phyloP scores from a whole-genome alignment of 345 rosid species.

The Salix viminalis region DNA sequence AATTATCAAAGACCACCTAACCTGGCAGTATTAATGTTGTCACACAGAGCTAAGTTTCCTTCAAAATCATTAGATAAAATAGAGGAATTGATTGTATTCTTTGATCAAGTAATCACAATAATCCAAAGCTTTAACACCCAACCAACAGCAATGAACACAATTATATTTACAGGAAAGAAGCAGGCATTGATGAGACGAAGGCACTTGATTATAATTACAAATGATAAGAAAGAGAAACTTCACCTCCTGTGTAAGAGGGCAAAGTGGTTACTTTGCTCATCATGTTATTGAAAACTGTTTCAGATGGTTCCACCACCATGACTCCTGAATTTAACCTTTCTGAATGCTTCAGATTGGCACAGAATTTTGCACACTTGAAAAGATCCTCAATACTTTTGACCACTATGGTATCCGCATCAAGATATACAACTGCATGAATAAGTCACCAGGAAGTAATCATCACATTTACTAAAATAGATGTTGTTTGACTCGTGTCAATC shows the following conservation, averaged over 20 bases:
- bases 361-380: conserved; percentile 72
- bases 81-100: not conserved
- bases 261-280: conserved; percentile 75
- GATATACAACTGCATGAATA: conserved; percentile 67
- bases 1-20: not conserved
- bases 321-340: conserved; percentile 97
- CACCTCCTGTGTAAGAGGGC: conserved; percentile 85
- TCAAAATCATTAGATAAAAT: too few relatives aligned
- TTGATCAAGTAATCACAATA: not conserved
- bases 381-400: conserved; percentile 86
- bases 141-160: not conserved
- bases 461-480: not conserved
- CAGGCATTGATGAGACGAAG: not conserved
- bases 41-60: not conserved
- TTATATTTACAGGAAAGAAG: not conserved
- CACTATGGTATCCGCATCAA: conserved; percentile 96
- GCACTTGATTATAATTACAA: not conserved
- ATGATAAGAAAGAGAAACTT: not conserved
- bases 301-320: conserved; percentile 95
- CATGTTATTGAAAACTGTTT: conserved; percentile 69
- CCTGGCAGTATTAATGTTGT: not conserved
- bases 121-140: not conserved
- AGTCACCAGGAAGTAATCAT: not conserved
- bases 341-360: conserved; percentile 92
- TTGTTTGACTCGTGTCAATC: not conserved